phyloP scores from a whole-genome alignment of 495 filamentous ascomycete species.

The Podospora fimiseda region DNA sequence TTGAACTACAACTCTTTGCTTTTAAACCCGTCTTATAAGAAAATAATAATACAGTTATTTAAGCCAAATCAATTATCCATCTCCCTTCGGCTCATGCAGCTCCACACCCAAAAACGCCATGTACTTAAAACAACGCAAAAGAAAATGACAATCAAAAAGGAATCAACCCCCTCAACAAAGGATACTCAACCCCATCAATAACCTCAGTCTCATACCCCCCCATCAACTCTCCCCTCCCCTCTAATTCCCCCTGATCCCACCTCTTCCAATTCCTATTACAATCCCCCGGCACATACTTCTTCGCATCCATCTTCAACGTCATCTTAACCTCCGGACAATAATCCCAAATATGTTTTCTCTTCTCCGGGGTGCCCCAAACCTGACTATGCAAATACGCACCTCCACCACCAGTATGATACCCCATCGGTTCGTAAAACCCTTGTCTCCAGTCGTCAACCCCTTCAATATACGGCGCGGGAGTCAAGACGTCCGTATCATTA shows the following conservation, averaged over 20 bases:
- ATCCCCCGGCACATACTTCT: slow-evolving; percentile 33
- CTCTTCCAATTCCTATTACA: slow-evolving; percentile 37
- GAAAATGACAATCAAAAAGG: slow-evolving; percentile 25
- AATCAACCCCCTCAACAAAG: slow-evolving; percentile 28
- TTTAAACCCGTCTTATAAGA: too few relatives aligned
- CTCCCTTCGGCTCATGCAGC: too few relatives aligned
- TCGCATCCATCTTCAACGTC: slow-evolving; percentile 43
- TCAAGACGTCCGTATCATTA: slow-evolving; percentile 5
- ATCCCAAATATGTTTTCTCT: slow-evolving; percentile 41
- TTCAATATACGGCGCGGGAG: slow-evolving; percentile 24
- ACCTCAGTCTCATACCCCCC: slow-evolving; percentile 26
- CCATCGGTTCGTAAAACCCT: slow-evolving; percentile 47
- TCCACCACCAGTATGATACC: slow-evolving; percentile 45
- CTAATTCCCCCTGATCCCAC: slow-evolving; percentile 13
- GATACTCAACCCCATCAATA: slow-evolving; percentile 39
- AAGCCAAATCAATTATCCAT: too few relatives aligned
- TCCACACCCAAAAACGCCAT: too few relatives aligned
- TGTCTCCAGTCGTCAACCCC: slow-evolving; percentile 39
- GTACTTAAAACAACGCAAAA: slow-evolving; percentile 3
- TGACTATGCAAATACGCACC: slow-evolving; percentile 30
- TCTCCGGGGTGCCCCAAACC: slow-evolving; percentile 37
- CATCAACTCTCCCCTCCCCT: slow-evolving; percentile 5
- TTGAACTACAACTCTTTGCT: too few relatives aligned
- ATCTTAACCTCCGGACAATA: slow-evolving; percentile 51
- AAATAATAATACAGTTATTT: too few relatives aligned